These are phyloP conservation scores for Nicotiana tomentosiformis DNA, from an alignment of 257 asterid genomes.

Conservation along the genomic window DNA sequence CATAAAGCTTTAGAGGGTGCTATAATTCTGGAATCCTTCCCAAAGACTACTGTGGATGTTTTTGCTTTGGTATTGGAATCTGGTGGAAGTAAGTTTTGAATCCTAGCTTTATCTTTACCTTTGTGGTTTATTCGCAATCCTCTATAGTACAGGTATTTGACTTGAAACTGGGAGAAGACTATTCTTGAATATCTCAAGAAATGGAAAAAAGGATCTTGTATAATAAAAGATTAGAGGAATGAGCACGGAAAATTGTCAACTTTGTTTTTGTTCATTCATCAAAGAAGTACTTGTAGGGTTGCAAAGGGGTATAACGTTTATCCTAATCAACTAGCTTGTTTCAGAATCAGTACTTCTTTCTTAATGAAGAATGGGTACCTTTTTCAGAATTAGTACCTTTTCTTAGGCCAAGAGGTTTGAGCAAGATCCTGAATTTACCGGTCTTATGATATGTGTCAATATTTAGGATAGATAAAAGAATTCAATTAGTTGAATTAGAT, in stretches of 20 bases:
- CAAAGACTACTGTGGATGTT: slow-evolving; percentile 96
- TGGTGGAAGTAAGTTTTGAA: slow-evolving; percentile 78
- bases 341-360: neutral
- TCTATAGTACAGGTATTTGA: neutral
- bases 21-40: slow-evolving; percentile 81
- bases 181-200: neutral
- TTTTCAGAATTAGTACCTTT: neutral
- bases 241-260: neutral
- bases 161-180: neutral
- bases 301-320: neutral
- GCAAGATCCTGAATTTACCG: neutral
- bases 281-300: neutral
- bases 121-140: neutral
- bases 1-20: slow-evolving; percentile 94
- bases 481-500: neutral
- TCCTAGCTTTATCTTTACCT: too few species aligned
- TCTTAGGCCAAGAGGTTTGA: neutral
- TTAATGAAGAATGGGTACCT: neutral
- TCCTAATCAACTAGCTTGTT: neutral
- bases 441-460: neutral
- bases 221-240: neutral
- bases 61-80: slow-evolving; percentile 98
- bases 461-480: neutral
- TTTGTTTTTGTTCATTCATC: neutral
- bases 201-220: neutral